These are phyloP conservation scores for Rhodosporidiobolus sp. DNA, from an alignment of 768 basidiomycete species.

Conservation along the genomic window DNA sequence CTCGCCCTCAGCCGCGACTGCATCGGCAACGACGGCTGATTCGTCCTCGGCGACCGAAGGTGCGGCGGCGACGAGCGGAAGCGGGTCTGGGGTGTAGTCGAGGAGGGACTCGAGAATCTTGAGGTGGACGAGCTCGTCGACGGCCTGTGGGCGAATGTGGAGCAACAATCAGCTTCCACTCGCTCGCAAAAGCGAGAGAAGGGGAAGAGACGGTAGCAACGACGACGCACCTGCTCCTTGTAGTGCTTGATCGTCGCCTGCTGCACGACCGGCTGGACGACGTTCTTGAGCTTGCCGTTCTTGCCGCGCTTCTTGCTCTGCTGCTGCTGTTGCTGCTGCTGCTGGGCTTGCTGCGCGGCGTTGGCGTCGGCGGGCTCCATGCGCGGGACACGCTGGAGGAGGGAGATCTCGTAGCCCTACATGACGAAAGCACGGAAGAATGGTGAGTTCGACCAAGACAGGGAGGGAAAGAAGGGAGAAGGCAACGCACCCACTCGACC, in stretches of 20 bases:
- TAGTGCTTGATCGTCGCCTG: slow-evolving; percentile 25
- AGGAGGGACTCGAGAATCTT: slow-evolving; percentile 85
- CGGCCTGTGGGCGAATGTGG: slow-evolving; percentile 64
- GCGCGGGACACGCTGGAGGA: slow-evolving; percentile 38
- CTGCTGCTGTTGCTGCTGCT: slow-evolving; percentile 6
- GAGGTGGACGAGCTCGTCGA: slow-evolving; percentile 89
- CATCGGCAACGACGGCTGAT: too few relatives aligned
- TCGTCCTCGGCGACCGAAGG: neutral
- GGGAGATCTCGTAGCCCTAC: slow-evolving; percentile 43
- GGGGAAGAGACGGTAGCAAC: neutral
- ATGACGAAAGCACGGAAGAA: neutral
- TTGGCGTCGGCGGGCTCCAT: neutral
- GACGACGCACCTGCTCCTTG: slow-evolving; percentile 38
- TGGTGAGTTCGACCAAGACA: too few relatives aligned
- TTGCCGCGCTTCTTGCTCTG: slow-evolving; percentile 28
- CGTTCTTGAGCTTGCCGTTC: slow-evolving; percentile 11
- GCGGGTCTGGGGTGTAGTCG: slow-evolving; percentile 49
- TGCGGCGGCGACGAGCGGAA: neutral
- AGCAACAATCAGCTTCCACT: neutral
- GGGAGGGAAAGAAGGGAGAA: slow-evolving; percentile 65
- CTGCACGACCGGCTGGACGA: neutral
- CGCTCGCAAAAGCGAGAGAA: neutral
- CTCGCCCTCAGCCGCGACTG: too few relatives aligned
- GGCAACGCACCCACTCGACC: slow-evolving; percentile 69
- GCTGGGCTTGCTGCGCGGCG: slow-evolving; percentile 1